Evolutionary conservation across 148 eudicot genomes (phyloP).

Genomic region (Chenopodium album): DNA sequence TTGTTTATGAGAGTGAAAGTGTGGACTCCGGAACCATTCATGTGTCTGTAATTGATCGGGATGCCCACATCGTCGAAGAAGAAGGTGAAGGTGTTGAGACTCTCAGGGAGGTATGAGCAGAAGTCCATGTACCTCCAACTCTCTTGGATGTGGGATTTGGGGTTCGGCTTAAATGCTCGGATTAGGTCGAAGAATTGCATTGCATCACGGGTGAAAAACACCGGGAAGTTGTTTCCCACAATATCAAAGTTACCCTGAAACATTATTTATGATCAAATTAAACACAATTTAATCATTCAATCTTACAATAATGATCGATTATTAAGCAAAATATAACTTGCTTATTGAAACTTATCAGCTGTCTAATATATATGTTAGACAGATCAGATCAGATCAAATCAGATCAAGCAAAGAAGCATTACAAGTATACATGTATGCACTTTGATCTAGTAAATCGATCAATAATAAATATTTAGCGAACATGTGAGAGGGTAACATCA

Average conservation of each 20-base stretch:
- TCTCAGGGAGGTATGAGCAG: slow-evolving; percentile 89
- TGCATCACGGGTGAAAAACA: slow-evolving; percentile 83
- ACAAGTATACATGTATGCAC: too few species aligned
- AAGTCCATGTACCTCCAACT: slow-evolving; percentile 84
- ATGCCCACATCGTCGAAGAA: slow-evolving; percentile 80
- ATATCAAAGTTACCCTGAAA: slow-evolving; percentile 90
- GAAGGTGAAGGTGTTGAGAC: slow-evolving; percentile 74
- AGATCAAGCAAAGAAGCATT: too few species aligned
- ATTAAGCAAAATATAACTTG: too few species aligned
- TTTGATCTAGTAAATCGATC: too few species aligned
- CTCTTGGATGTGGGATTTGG: slow-evolving; percentile 93
- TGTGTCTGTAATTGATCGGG: slow-evolving; percentile 85
- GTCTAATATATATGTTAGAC: too few species aligned
- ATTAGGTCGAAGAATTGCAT: slow-evolving; percentile 89
- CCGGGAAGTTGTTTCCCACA: slow-evolving; percentile 97
- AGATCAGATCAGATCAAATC: too few species aligned
- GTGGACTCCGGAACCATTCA: slow-evolving; percentile 91
- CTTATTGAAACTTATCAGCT: too few species aligned
- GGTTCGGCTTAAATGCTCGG: slow-evolving; percentile 89
- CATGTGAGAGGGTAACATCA: too few species aligned
- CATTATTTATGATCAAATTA: too few species aligned
- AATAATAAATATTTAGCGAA: too few species aligned
- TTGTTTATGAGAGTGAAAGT: slow-evolving; percentile 76
- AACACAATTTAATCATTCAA: too few species aligned
- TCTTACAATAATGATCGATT: too few species aligned